Percentiles rank a stretch among this genome's conserved stretches.
Conservation (phyloP, 805 yeast genomes). For the Starmera dryadoides region DNA sequence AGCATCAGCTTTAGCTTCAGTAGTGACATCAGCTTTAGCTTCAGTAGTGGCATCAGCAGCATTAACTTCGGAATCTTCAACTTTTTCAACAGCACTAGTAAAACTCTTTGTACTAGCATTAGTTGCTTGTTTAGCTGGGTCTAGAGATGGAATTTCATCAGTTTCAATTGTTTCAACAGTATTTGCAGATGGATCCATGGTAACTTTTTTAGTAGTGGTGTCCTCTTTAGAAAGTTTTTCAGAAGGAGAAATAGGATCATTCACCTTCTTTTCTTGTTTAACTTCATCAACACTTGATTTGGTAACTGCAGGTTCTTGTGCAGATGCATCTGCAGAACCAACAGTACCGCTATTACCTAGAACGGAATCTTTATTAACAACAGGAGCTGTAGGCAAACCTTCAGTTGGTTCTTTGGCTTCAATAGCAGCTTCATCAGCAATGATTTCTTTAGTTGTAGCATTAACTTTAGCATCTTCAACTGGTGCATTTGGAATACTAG, state of each 20-base stretch:
- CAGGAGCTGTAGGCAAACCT: neutral
- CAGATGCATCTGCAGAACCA: neutral
- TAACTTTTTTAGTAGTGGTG: too few relatives aligned
- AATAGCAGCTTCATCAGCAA: neutral
- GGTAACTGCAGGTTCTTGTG: neutral
- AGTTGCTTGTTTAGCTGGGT: slow-evolving; percentile 1
- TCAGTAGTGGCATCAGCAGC: neutral
- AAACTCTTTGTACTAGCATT: neutral
- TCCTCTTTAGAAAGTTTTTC: too few relatives aligned
- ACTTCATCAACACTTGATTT: too few relatives aligned
- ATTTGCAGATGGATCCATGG: too few relatives aligned
- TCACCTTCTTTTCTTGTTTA: too few relatives aligned
- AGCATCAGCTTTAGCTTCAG: too few relatives aligned
- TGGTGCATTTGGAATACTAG: neutral
- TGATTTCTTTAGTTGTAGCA: neutral
- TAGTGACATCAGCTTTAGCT: neutral
- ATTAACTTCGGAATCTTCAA: neutral
- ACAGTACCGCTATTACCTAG: too few relatives aligned
- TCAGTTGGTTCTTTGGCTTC: neutral
- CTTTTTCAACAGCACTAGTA: neutral
- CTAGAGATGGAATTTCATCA: slow-evolving; percentile 3
- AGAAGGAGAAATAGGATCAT: too few relatives aligned
- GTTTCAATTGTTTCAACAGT: too few relatives aligned
- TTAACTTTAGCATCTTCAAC: neutral
- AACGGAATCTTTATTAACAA: neutral